Evolutionary conservation across 768 basidiomycete species (phyloP), one percentile per base, ranked within the genome.

Genomic region (Hemileccinum impolitum): DNA sequence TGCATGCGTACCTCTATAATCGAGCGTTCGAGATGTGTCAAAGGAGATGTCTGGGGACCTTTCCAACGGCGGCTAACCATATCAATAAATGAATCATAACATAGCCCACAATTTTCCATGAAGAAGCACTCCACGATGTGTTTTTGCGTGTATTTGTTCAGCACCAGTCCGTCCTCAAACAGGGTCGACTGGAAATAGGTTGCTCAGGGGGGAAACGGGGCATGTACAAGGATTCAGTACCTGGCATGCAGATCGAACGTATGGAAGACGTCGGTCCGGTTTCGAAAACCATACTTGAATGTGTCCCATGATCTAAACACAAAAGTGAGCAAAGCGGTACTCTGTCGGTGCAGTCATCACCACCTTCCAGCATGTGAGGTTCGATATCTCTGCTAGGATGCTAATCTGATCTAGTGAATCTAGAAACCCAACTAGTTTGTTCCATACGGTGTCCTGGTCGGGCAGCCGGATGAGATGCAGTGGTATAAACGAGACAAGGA

Each of bases 61-160:
- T 40, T 61, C 74, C 77, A 80, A 35, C 73, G 63, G 4, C 63
- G 58, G 15, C 62, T 53, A 19, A 80, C 55, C 19, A 64, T 66
- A n/a, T 68, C 62, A 35, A 70, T 58, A 32, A 85, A 70, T 13
- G 66, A 58, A 34, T 73, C 70, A 56, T 82, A 85, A 7, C 73
- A 65, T n/a, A 80, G 51, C 2, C 82, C 83, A 7, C 84, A 67
- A 0, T 76, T 80, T 58, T 89, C 87, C 42, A 60, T 60, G 60
- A 86, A 87, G 58, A 88, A 84, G 26, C 72, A 77, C 38, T 86
- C 79, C 1, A 82, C 68, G 42, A 87, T 56, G 76, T 85, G 83
- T 37, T 68, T 64, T 44, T 74, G 71, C 0, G 71, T 69, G 61
- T 76, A 75, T 56, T 71, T 71, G 57, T 75, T 73, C 19, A 88